Evolutionary conservation across 306 rosid species (phyloP), one percentile per base, ranked within the genome.

Genomic region (Inga oerstediana): DNA sequence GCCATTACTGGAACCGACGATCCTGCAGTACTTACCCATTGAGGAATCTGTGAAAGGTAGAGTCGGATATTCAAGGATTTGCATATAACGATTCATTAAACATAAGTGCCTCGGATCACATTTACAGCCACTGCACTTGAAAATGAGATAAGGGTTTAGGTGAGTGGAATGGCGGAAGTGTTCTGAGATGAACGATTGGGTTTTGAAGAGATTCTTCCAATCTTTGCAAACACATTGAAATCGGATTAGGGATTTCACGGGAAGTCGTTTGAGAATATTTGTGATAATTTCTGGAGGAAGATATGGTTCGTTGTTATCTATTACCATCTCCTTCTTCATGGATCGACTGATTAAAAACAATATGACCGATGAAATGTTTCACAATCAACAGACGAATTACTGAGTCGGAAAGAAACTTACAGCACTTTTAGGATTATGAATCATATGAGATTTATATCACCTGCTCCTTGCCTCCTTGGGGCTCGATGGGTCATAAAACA

Each of bases 11-110:
- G 61, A 54, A 16, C 61, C 61, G 19, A 54, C 24, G 7, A 54
- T 2, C 20, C 6, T 2, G 16, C n/a, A 17, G 7, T 0, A 0
- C 30, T 27, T 1, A 5, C 0, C 8, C 19, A 5, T 4, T 1
- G 54, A 49, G 54, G 54, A 49, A 39, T 39, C 8, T 39, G 43
- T 39, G 8, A 6, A 6, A 49, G 54, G 54, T 14, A 49, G 17
- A 10, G 14, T 51, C 20, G 17, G 58, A 51, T 15, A 15, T 16
- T 51, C 7, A 51, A 15, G 17, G 58, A 16, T 4, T 4, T 51
- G 58, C 19, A 51, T 15, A 15, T 16, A 17, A 16, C 8, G n/a
- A 51, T 13, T 16, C 2, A 51, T 15, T n/a, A 51, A 13, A 51
- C 7, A 51, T 16, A 16, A 17, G 58, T 14, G 54, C 5, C 54